Evolutionary conservation across 768 basidiomycete genomes (phyloP).

Genomic region (Suillus discolor): DNA sequence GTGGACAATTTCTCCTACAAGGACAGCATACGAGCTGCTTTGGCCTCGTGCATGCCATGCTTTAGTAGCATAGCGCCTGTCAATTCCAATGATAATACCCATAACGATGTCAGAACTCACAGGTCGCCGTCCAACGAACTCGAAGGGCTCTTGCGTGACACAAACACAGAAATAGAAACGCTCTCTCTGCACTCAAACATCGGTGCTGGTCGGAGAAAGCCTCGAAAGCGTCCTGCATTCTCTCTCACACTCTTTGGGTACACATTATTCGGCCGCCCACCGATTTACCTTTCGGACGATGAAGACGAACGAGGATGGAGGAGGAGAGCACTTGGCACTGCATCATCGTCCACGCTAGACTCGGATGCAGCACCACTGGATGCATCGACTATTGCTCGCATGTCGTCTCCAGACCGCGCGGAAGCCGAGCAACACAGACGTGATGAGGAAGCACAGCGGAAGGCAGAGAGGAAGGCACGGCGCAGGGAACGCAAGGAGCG

Average conservation of each 20-base stretch:
- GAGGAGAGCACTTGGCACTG: constrained; percentile 26
- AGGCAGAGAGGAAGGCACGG: constrained; percentile 50
- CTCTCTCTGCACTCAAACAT: constrained; percentile 70
- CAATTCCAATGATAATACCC: constrained; percentile 16
- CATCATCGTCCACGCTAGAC: constrained; percentile 55
- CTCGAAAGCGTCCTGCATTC: constrained; percentile 33
- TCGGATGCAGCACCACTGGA: constrained; percentile 73
- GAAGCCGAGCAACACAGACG: constrained; percentile 33
- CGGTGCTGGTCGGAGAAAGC: constrained; percentile 37
- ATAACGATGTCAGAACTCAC: constrained; percentile 32
- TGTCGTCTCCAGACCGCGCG: constrained; percentile 45
- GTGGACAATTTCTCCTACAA: constrained; percentile 62
- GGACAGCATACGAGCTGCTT: constrained; percentile 58
- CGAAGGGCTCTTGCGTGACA: constrained; percentile 50
- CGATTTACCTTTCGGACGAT: constrained; percentile 62
- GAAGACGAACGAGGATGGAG: constrained; percentile 26
- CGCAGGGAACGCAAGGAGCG: constrained; percentile 49
- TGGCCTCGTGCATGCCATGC: constrained; percentile 64
- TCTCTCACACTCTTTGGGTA: constrained; percentile 66
- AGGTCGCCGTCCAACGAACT: constrained; percentile 40
- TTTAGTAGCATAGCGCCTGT: constrained; percentile 37
- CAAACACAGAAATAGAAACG: constrained; percentile 59
- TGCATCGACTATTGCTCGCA: constrained; percentile 52
- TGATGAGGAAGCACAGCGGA: constrained; percentile 44
- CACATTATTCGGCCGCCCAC: constrained; percentile 64